A percentile compares a stretch with the other conserved stretches of the same genome.
These are phyloP conservation scores for Solanum hybrid DNA, from an alignment of 305 asterid genomes.

Conservation along the genomic window DNA sequence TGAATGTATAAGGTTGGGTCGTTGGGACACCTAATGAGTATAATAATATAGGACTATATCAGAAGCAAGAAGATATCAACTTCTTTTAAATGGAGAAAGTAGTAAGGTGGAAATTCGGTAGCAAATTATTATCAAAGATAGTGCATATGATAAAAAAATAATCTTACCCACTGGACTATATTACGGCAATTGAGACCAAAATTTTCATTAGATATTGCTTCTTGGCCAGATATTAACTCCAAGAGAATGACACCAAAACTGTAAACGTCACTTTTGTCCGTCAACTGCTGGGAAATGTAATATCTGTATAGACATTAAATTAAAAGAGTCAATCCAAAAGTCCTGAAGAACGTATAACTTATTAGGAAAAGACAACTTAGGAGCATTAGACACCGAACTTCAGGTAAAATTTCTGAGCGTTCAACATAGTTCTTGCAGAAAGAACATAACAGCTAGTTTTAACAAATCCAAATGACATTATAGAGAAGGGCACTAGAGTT, in stretches of 20 bases:
- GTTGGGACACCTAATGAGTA: neutral
- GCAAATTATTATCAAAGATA: neutral
- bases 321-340: neutral
- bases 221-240: constrained; percentile 94
- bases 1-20: neutral
- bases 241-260: constrained; percentile 94
- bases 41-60: neutral
- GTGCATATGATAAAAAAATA: neutral
- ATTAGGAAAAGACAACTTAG: neutral
- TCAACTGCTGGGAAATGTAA: constrained; percentile 92
- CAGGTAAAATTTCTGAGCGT: neutral
- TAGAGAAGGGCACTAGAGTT: neutral
- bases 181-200: constrained; percentile 85
- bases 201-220: constrained; percentile 89
- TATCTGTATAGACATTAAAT: constrained; percentile 39
- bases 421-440: neutral
- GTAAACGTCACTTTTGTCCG: constrained; percentile 91
- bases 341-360: neutral
- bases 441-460: neutral
- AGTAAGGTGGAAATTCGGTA: neutral
- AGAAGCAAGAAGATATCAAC: neutral
- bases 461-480: neutral
- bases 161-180: constrained; percentile 91
- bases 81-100: neutral
- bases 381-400: neutral